These are phyloP conservation scores for Gelatoporia subvermispora DNA, from an alignment of 768 basidiomycete species.

Conservation along the genomic window DNA sequence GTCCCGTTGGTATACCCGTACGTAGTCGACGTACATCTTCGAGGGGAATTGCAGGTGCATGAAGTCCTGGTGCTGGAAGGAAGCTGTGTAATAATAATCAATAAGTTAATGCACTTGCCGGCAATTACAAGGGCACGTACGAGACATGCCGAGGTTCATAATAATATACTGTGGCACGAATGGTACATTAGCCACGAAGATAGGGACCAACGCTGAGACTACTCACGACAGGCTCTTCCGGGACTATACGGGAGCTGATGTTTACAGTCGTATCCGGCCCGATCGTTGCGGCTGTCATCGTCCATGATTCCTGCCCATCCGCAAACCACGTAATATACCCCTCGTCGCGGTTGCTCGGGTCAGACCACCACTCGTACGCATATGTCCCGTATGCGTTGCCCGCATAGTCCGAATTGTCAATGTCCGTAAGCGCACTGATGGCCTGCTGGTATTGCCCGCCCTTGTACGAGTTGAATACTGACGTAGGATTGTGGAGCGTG, in stretches of 20 bases:
- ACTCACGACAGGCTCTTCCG: conserved; percentile 91
- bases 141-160: conserved; percentile 79
- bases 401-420: conserved; percentile 53
- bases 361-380: conserved; percentile 78
- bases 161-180: conserved; percentile 53
- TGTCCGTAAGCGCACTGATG: conserved; percentile 54
- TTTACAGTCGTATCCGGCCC: conserved; percentile 55
- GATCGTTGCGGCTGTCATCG: conserved; percentile 56
- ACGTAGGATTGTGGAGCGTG: conserved; percentile 30
- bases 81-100: conserved; percentile 27
- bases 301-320: conserved; percentile 67
- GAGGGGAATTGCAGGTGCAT: conserved; percentile 71
- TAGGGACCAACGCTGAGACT: neutral
- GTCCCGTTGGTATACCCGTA: conserved; percentile 80
- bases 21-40: conserved; percentile 83
- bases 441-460: conserved; percentile 78
- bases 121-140: conserved; percentile 25
- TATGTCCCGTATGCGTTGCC: conserved; percentile 53
- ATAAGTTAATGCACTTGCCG: neutral
- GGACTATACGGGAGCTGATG: conserved; percentile 61
- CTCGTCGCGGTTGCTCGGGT: conserved; percentile 57
- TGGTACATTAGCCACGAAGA: conserved; percentile 1
- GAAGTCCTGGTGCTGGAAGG: conserved; percentile 73
- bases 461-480: conserved; percentile 54
- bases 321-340: conserved; percentile 86